Evolutionary conservation across 805 yeast genomes (phyloP).

Genomic region (Sugiyamaella mastotermitis): DNA sequence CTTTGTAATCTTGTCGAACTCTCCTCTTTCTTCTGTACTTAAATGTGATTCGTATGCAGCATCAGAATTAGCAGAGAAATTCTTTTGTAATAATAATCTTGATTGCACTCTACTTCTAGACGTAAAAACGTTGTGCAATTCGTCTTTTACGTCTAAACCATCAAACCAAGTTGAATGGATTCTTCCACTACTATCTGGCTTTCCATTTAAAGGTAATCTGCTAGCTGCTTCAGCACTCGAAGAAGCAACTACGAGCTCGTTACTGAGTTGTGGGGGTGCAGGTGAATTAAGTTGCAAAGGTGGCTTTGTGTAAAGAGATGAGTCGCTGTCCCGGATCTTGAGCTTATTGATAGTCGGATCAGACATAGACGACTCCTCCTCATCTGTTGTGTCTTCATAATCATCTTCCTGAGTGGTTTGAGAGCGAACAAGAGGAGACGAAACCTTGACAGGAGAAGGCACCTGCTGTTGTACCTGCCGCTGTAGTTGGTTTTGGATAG

Average conservation of each 20-base stretch:
- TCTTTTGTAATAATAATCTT: conserved; percentile 62
- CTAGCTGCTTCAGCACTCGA: conserved; percentile 4
- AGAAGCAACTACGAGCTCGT: conserved; percentile 21
- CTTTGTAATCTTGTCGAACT: conserved; percentile 69
- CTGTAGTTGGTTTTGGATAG: not conserved
- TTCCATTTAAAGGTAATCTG: not conserved
- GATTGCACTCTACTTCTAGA: conserved; percentile 58
- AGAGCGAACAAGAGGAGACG: not conserved
- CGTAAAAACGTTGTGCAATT: not conserved
- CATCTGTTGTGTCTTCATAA: conserved; percentile 9
- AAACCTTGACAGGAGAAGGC: no score
- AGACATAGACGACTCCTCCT: no score
- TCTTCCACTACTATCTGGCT: not conserved
- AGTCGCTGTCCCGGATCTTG: conserved; percentile 3
- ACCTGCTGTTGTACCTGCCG: conserved; percentile 1
- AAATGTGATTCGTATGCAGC: no score
- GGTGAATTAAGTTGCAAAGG: conserved; percentile 12
- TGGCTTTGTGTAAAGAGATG: conserved; percentile 10
- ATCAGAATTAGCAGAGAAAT: no score
- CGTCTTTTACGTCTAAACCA: not conserved
- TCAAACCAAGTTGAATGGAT: not conserved
- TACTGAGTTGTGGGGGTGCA: conserved; percentile 20
- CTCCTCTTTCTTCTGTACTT: conserved; percentile 36
- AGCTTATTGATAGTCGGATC: no score
- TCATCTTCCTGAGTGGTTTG: conserved; percentile 5